Evolutionary conservation across 192 early-diverging fungal species (phyloP).

Genomic region (Coemansia sp.): DNA sequence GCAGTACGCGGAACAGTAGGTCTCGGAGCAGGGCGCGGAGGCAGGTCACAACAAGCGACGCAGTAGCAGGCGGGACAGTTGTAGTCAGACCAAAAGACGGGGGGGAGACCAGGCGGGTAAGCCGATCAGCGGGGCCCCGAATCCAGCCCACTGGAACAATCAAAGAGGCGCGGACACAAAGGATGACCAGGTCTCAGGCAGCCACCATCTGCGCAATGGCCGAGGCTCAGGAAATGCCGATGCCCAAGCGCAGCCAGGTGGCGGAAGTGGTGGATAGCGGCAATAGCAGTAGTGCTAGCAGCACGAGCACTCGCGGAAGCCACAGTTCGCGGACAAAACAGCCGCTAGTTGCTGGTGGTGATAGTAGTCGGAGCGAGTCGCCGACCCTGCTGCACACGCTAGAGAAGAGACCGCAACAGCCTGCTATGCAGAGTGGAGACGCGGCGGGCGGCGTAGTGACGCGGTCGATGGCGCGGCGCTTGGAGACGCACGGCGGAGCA

Average conservation of each 20-base stretch:
- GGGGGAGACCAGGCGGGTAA: neutral
- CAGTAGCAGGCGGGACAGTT: constrained; percentile 2
- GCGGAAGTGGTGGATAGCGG: neutral
- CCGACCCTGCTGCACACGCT: constrained; percentile 23
- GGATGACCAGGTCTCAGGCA: constrained; percentile 1
- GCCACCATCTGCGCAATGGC: neutral
- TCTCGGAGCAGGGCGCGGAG: constrained; percentile 1
- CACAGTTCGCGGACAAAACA: neutral
- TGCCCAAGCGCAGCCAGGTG: neutral
- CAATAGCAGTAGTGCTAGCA: constrained; percentile 13
- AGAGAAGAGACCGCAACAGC: neutral
- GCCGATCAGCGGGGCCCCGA: neutral
- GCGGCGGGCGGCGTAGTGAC: constrained; percentile 31
- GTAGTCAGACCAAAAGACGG: neutral
- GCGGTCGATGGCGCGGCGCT: constrained; percentile 51
- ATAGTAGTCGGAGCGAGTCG: constrained; percentile 15
- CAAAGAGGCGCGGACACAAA: neutral
- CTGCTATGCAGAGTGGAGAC: neutral
- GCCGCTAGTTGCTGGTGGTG: no score
- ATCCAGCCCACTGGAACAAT: neutral
- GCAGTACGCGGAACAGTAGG: constrained; percentile 2
- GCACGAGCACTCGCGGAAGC: neutral
- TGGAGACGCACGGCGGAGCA: constrained; percentile 14
- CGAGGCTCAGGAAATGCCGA: neutral
- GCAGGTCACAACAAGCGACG: neutral